These are phyloP conservation scores for Trapa bicornis DNA, from an alignment of 345 rosid genomes.

Conservation along the genomic window DNA sequence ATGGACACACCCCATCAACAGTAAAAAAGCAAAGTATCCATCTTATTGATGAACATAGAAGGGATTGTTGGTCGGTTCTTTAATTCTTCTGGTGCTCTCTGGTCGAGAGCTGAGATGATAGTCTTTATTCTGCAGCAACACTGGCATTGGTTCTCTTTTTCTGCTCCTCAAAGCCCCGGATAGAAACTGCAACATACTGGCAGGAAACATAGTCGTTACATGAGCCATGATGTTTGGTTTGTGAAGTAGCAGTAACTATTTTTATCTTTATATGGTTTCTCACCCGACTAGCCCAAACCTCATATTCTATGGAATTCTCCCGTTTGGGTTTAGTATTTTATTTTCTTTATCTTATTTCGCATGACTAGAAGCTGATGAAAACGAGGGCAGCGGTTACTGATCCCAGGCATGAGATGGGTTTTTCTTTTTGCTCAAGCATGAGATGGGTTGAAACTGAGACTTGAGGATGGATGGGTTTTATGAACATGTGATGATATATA, in stretches of 20 bases:
- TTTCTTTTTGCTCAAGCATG: no score
- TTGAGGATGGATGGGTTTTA: no score
- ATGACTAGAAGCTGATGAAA: no score
- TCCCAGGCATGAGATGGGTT: no score
- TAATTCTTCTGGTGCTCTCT: conserved; percentile 1
- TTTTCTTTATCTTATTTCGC: no score
- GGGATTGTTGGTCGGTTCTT: conserved; percentile 4
- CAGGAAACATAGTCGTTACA: conserved; percentile 2
- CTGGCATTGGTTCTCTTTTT: neutral
- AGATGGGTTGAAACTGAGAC: no score
- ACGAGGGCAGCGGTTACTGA: no score
- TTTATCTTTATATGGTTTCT: no score
- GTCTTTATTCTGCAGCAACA: neutral
- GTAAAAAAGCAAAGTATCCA: conserved; percentile 12
- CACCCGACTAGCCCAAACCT: no score
- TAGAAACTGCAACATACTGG: neutral
- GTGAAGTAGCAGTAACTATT: neutral
- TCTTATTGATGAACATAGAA: conserved; percentile 12
- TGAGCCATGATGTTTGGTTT: neutral
- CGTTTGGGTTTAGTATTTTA: no score
- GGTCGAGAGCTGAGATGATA: conserved; percentile 2
- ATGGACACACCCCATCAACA: conserved; percentile 32
- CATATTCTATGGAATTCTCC: no score
- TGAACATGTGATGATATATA: no score
- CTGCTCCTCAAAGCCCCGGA: neutral